Evolutionary conservation across 2,329 filamentous ascomycete species (phyloP).

Genomic region (Hypoxylon sp.): DNA sequence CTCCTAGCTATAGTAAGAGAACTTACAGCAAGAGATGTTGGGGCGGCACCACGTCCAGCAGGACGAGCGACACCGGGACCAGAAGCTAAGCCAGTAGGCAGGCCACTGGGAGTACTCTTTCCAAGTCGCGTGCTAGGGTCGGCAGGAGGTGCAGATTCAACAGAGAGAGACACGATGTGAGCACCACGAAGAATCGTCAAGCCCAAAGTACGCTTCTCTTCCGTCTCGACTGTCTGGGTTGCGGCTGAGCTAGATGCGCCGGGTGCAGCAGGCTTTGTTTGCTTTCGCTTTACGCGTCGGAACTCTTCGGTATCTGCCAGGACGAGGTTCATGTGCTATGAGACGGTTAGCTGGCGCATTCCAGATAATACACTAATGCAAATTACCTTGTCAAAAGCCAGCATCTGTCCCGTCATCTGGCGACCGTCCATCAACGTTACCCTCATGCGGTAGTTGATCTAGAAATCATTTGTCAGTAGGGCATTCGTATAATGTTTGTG

Average conservation of each 20-base stretch:
- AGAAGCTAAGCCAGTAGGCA: conserved; percentile 79
- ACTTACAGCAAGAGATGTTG: conserved; percentile 83
- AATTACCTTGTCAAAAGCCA: conserved; percentile 94
- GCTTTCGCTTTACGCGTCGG: conserved; percentile 88
- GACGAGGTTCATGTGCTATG: conserved; percentile 97
- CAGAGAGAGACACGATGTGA: conserved; percentile 93
- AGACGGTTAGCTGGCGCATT: conserved; percentile 14
- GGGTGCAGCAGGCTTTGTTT: conserved; percentile 78
- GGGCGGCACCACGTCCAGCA: conserved; percentile 83
- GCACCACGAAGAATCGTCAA: conserved; percentile 95
- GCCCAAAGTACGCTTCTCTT: conserved; percentile 98
- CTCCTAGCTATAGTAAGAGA: not conserved
- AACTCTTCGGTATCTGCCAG: conserved; percentile 99
- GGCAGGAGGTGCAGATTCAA: conserved; percentile 94
- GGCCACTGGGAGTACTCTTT: conserved; percentile 77
- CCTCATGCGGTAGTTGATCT: conserved; percentile 99
- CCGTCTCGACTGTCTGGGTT: conserved; percentile 81
- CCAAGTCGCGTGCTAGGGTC: conserved; percentile 93
- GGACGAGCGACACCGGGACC: conserved; percentile 93
- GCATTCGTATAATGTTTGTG: conserved; percentile 27
- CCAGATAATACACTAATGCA: not conserved
- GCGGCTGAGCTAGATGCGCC: conserved; percentile 71
- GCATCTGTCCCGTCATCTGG: conserved; percentile 97
- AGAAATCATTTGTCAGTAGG: conserved; percentile 51
- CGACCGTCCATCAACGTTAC: conserved; percentile 94